A percentile compares a stretch with the other conserved stretches of the same genome.
Conservation (phyloP, 805 yeast genomes). For the Nakazawaea wyomingensis region DNA sequence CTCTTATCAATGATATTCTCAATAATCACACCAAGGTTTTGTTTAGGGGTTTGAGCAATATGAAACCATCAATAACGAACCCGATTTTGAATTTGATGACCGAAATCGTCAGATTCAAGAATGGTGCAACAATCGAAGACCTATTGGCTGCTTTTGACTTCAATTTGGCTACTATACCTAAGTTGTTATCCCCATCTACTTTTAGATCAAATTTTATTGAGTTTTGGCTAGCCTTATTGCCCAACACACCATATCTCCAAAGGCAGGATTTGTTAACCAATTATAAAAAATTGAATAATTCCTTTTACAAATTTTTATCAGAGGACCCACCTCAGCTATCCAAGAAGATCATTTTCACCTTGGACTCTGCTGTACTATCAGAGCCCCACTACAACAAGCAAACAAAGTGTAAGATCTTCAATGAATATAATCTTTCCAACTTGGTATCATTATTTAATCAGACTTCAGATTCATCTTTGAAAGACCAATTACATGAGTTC, state of each 20-base stretch:
- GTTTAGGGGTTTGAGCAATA: slow-evolving; percentile 59
- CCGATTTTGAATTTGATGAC: slow-evolving; percentile 57
- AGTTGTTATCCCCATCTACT: slow-evolving; percentile 49
- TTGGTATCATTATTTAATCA: slow-evolving; percentile 42
- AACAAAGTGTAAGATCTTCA: slow-evolving; percentile 70
- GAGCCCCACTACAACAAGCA: slow-evolving; percentile 61
- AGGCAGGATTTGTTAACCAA: slow-evolving; percentile 61
- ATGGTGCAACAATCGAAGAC: slow-evolving; percentile 48
- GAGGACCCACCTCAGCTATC: slow-evolving; percentile 48
- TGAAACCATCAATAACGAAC: slow-evolving; percentile 52
- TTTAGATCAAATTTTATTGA: slow-evolving; percentile 51
- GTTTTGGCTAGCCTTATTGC: slow-evolving; percentile 54
- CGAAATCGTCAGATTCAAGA: slow-evolving; percentile 43
- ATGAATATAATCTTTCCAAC: slow-evolving; percentile 66
- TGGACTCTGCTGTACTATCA: slow-evolving; percentile 45
- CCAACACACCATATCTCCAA: slow-evolving; percentile 43
- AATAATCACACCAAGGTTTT: slow-evolving; percentile 54
- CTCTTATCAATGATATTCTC: slow-evolving; percentile 39
- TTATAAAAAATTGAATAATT: slow-evolving; percentile 52
- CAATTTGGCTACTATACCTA: slow-evolving; percentile 54
- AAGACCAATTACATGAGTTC: slow-evolving; percentile 37
- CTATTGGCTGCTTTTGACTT: slow-evolving; percentile 68
- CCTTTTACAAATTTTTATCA: slow-evolving; percentile 60
- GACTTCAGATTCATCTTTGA: slow-evolving; percentile 23
- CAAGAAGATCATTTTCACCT: slow-evolving; percentile 35